Conservation (phyloP, 495 filamentous ascomycete species). For the Schizothecium vesticola region DNA sequence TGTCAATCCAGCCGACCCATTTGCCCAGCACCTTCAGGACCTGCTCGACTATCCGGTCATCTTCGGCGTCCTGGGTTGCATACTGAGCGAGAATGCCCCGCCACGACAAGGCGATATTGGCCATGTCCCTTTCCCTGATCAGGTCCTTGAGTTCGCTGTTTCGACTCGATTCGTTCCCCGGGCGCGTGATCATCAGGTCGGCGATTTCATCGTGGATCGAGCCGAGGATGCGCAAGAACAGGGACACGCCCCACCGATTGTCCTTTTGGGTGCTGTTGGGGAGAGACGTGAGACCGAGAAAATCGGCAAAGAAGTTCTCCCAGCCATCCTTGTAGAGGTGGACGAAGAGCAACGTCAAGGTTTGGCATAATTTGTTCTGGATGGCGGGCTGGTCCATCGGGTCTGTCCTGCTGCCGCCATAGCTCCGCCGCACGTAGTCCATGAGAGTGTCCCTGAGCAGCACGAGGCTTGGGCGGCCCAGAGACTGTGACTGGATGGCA, state of each 20-base stretch:
- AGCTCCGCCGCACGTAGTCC: conserved; percentile 68
- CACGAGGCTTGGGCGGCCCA: conserved; percentile 60
- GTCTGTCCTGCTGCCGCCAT: conserved; percentile 51
- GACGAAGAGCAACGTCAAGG: conserved; percentile 85
- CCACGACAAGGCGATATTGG: conserved; percentile 82
- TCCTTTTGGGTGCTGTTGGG: conserved; percentile 51
- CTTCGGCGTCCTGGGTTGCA: conserved; percentile 63
- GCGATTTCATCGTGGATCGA: conserved; percentile 97
- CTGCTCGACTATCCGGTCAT: conserved; percentile 73
- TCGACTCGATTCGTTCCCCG: conserved; percentile 66
- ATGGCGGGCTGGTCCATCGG: conserved; percentile 63
- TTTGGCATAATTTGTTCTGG: conserved; percentile 97
- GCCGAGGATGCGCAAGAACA: conserved; percentile 82
- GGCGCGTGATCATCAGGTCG: conserved; percentile 75
- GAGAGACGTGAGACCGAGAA: conserved; percentile 61
- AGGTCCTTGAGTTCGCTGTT: conserved; percentile 86
- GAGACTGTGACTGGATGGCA: conserved; percentile 66
- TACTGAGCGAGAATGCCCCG: conserved; percentile 82
- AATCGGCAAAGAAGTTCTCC: conserved; percentile 83
- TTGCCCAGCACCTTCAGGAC: conserved; percentile 81
- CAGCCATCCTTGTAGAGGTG: conserved; percentile 77
- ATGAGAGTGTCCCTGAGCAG: conserved; percentile 72
- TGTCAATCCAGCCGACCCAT: conserved; percentile 98
- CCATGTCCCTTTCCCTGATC: conserved; percentile 74
- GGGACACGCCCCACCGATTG: conserved; percentile 68